Percentiles rank a stretch among this genome's conserved stretches.
Evolutionary conservation across 306 rosid species (phyloP).

Genomic region (Leucaena leucocephala): DNA sequence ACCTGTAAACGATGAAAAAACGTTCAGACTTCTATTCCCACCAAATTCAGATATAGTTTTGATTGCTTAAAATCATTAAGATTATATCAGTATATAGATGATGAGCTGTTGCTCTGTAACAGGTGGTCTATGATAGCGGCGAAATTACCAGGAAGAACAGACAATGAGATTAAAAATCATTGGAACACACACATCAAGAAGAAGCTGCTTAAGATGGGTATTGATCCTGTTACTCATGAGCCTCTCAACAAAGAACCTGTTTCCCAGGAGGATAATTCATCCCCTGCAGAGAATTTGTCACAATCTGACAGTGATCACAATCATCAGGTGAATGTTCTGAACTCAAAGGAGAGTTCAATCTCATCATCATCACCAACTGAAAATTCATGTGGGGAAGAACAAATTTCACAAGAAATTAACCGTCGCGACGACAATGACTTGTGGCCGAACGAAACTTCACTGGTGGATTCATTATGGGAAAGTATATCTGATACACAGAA

Average conservation of each 20-base stretch:
- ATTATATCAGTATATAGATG: too few species aligned
- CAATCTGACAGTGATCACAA: slow-evolving; percentile 32
- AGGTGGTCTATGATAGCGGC: slow-evolving; percentile 98
- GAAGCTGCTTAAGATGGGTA: slow-evolving; percentile 84
- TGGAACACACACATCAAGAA: slow-evolving; percentile 98
- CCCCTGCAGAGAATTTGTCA: slow-evolving; percentile 37
- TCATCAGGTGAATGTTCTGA: slow-evolving; percentile 24
- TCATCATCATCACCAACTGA: slow-evolving; percentile 49
- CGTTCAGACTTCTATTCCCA: too few species aligned
- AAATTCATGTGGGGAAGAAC: slow-evolving; percentile 55
- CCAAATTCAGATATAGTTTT: too few species aligned
- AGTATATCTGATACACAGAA: slow-evolving; percentile 29
- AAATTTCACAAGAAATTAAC: slow-evolving; percentile 56
- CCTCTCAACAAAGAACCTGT: slow-evolving; percentile 58
- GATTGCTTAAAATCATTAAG: too few species aligned
- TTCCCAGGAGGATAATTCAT: slow-evolving; percentile 37
- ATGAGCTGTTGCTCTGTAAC: background rate
- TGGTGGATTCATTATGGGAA: slow-evolving; percentile 66
- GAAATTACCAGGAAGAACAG: slow-evolving; percentile 85
- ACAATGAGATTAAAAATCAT: slow-evolving; percentile 87
- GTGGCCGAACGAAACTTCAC: slow-evolving; percentile 64
- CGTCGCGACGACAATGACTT: slow-evolving; percentile 53
- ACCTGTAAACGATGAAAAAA: background rate
- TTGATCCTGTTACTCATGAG: slow-evolving; percentile 86
- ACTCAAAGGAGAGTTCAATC: slow-evolving; percentile 55